These are phyloP conservation scores for Rhizopus microsporus DNA, from an alignment of 371 early-diverging fungal genomes.

Conservation along the genomic window DNA sequence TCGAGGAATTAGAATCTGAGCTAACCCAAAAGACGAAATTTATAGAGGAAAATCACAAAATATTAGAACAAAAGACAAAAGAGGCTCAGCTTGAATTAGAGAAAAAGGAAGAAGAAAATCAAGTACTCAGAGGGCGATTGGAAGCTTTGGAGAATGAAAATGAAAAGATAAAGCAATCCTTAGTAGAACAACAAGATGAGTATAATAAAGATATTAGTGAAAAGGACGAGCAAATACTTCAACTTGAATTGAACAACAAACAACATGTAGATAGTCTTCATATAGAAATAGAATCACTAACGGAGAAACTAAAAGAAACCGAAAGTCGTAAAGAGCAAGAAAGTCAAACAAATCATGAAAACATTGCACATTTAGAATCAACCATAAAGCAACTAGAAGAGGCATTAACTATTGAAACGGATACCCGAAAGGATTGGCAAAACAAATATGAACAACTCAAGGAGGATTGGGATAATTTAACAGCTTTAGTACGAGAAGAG, in stretches of 20 bases:
- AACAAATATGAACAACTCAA: conserved; percentile 24
- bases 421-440: conserved; percentile 14
- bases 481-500: conserved; percentile 25
- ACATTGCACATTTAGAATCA: background rate
- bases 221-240: background rate
- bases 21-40: conserved; percentile 6
- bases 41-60: conserved; percentile 10
- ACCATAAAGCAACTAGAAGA: conserved; percentile 10
- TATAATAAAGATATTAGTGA: background rate
- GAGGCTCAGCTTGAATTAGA: conserved; percentile 53
- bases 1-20: conserved; percentile 23
- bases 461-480: conserved; percentile 27
- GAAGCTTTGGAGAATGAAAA: conserved; percentile 4
- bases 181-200: background rate
- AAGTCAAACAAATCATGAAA: conserved; percentile 4
- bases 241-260: conserved; percentile 5
- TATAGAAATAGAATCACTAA: conserved; percentile 11
- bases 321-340: conserved; percentile 8
- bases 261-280: background rate
- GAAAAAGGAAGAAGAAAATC: background rate
- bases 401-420: conserved; percentile 7
- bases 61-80: conserved; percentile 55
- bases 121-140: background rate
- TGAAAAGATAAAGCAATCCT: background rate
- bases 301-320: conserved; percentile 11